These are phyloP conservation scores for Blastobotrys persicus DNA, from an alignment of 1,139 yeast species.

Conservation along the genomic window DNA sequence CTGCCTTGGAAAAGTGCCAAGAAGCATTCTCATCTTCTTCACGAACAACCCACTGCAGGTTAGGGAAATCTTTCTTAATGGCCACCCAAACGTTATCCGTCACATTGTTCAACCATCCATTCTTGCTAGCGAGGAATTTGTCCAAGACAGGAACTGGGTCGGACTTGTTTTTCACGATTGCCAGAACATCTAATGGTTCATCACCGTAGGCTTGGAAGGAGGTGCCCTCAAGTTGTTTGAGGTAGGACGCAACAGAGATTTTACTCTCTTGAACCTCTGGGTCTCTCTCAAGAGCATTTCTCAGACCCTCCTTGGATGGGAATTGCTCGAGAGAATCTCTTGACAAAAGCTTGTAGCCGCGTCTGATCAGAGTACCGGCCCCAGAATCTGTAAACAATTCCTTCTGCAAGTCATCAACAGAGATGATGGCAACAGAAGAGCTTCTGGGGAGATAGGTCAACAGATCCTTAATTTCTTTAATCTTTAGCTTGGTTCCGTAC, in stretches of 20 bases:
- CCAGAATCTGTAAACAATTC: slow-evolving; percentile 98
- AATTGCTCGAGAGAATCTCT: slow-evolving; percentile 67
- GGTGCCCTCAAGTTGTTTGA: slow-evolving; percentile 61
- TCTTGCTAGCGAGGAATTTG: slow-evolving; percentile 80
- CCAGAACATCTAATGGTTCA: slow-evolving; percentile 92
- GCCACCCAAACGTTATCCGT: slow-evolving; percentile 91
- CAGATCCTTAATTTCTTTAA: slow-evolving; percentile 92
- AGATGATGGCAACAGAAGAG: slow-evolving; percentile 95
- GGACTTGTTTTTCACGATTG: slow-evolving; percentile 60
- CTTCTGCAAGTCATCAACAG: slow-evolving; percentile 91
- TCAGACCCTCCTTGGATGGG: slow-evolving; percentile 67
- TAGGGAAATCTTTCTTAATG: slow-evolving; percentile 66
- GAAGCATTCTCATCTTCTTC: slow-evolving; percentile 89
- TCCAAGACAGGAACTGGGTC: slow-evolving; percentile 67
- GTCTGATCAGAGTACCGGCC: slow-evolving; percentile 96
- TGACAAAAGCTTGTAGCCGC: slow-evolving; percentile 86
- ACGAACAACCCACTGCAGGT: slow-evolving; percentile 83
- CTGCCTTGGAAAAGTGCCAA: slow-evolving; percentile 91
- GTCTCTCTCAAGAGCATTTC: slow-evolving; percentile 75
- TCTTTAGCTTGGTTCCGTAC: slow-evolving; percentile 95
- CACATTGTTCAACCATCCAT: slow-evolving; percentile 97
- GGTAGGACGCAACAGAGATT: slow-evolving; percentile 76
- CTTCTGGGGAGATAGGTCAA: slow-evolving; percentile 93
- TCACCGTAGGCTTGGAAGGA: slow-evolving; percentile 85
- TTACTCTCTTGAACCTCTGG: slow-evolving; percentile 69